Evolutionary conservation across 164 flowering plant species (phyloP), one percentile per base, ranked within the genome.

Genomic region (Tinospora cordifolia): DNA sequence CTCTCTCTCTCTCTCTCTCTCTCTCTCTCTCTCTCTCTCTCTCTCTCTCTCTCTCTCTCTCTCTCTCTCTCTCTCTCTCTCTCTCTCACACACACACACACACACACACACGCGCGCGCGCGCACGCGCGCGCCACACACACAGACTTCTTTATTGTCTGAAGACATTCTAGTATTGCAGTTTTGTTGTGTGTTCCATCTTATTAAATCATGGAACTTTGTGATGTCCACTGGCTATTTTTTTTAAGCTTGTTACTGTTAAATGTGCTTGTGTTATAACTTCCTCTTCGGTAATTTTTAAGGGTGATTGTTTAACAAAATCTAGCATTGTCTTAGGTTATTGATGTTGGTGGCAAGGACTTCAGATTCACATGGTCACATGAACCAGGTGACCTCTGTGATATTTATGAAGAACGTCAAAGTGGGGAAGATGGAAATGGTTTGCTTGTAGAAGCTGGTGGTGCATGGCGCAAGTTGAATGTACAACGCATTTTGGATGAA

Each of bases 391-490:
- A 86, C 73, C 86, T 87, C 0, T 92, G 97, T 83, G 99, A 92
- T 75, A 87, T 92, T 72, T 95, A 92, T 80, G 97, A 95, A 83
- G 97, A 95, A 79, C 83, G 85, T 67, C 83, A 71, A 78, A 84
- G 89, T 77, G 92, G 90, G 30, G 97, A 86, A 72, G 87, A 85
- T 78, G 93, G 93, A 78, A 82, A 80, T 80, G 99, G 98, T 25
- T 79, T 89, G 81, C 97, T 95, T 77, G 87, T 92, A 72, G 98
- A 92, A 82, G 87, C 96, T 76, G 96, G 98, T 14, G 83, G 86
- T 77, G 86, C 88, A 27, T 91, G 93, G 96, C 92, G 98, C 70
- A 95, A 95, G 81, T 74, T 95, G 75, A 95, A 86, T 77, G 91
- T 92, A 71, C 97, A 91, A 63, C 88, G 99, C 26, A 76, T 86